phyloP scores from a whole-genome alignment of 179 eudicot genomes.

The Nepenthes alata region DNA sequence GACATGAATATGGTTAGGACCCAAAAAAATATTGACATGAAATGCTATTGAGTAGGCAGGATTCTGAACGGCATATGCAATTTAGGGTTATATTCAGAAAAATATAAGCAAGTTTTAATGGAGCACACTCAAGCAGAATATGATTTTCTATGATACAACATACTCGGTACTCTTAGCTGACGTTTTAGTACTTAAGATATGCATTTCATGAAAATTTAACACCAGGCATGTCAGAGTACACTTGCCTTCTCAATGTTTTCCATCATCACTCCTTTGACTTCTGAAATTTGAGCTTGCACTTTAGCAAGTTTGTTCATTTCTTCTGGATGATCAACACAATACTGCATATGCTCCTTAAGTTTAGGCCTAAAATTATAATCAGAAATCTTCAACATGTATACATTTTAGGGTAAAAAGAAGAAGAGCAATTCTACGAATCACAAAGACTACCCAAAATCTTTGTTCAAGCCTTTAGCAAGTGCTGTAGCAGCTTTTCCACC shows the following conservation, averaged over 20 bases:
- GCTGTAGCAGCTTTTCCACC: constrained; percentile 16
- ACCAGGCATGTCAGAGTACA: not conserved
- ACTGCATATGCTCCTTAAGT: constrained; percentile 17
- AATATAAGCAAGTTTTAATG: no score
- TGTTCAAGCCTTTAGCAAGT: constrained; percentile 13
- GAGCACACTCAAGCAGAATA: no score
- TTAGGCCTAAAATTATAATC: constrained; percentile 9
- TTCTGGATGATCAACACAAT: constrained; percentile 16
- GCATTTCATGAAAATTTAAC: not conserved
- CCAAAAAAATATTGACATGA: no score
- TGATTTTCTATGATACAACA: not conserved
- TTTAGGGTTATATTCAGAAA: no score
- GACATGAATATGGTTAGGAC: no score
- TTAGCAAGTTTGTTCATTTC: constrained; percentile 14
- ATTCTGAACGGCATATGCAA: no score
- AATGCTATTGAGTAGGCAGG: no score
- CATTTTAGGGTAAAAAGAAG: not conserved
- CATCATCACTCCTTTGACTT: constrained; percentile 18
- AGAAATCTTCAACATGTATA: not conserved
- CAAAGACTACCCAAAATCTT: constrained; percentile 9
- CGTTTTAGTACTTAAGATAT: not conserved
- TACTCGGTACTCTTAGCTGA: not conserved
- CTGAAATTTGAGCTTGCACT: constrained; percentile 16
- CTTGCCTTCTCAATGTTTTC: constrained; percentile 15
- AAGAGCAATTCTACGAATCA: not conserved